Evolutionary conservation across 2,329 filamentous ascomycete genomes (phyloP), one percentile per base, ranked within the genome.

Genomic region (Septoria petroselini): DNA sequence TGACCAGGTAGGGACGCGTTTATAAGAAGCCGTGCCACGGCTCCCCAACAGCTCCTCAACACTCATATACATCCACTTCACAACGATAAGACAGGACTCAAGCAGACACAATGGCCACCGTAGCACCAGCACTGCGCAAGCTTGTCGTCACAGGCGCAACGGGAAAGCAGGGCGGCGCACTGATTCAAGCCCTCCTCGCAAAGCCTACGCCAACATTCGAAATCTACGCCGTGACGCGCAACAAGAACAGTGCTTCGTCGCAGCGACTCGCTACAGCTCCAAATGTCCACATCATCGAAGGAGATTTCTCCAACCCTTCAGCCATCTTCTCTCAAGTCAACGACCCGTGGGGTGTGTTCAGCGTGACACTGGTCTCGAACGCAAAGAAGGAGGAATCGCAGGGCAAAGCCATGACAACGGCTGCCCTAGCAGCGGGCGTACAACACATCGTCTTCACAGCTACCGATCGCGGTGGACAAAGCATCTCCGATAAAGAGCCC

Each of bases 181-280:
- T 74, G 21, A 65, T 76, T 48, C 57, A 66, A 33, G 69, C 73
- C 33, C 68, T 76, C 18, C 65, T 73, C 38, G 57, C 63, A 12
- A 54, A 58, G 35, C 64, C 66, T 1, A 59, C 59, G 14, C 53
- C 59, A 15, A 59, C 62, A 41, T 65, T 57, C 57, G 56, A 70
- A 9, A 78, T 85, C 44, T 72, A 82, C 12, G 83, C 82, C 5
- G 71, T 85, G 17, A 84, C 82, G 2, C 78, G 82, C 53, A 73
- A 84, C 58, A 59, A 73, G 0, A 62, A 66, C n/a, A 81, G 79
- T 0, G 41, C 66, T 0, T 72, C 72, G 1, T 78, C 81, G 0
- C 71, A 79, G 60, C 69, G 68, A 12, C 73, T 83, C 2, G 59
- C 66, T 2, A 50, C 67, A 7, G 68, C 73, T 1, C 59, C 74